Evolutionary conservation across 345 rosid genomes (phyloP), one percentile per base, ranked within the genome.

Genomic region (Acer negundo): DNA sequence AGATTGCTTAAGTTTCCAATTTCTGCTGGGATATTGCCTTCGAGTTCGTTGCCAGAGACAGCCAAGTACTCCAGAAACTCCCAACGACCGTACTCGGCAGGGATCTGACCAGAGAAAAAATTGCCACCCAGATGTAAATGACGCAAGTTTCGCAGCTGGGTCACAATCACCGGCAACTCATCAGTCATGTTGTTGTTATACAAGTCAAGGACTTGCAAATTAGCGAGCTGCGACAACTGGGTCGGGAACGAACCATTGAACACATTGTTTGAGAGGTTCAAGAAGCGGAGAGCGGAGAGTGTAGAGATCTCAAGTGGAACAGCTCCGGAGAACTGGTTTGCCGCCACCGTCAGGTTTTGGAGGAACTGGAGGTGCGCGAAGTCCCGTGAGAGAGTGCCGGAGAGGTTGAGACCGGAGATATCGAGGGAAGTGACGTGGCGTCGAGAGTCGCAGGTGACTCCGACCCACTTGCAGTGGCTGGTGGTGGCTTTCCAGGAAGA

Each of bases 111-210:
- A 46, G 75, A 11, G 82, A 93, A 95, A 67, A 80, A 95, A 92
- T 92, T 95, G 0, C 98, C 98, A 2, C 99, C 98, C 59, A 93
- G 92, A 70, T 95, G 98, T 4, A 95, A 82, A 73, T 93, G 96
- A 0, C 88, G 91, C 76, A 95, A 90, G 78, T 83, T 89, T 17
- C 91, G 84, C 69, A 94, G 80, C 47, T 87, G 87, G 17, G 92
- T 82, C 75, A 89, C 97, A 75, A 90, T 81, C 24, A 88, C 38
- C 17, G 97, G 99, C 17, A 96, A 81, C 59, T 79, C 85, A 3
- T 95, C 97, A 26, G 97, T 91, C 84, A 96, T 71, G 73, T 96
- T 96, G 86, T 96, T 96, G 85, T 96, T 96, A 79, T 96, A 96
- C 46, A 96, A 82, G 85, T 94, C 99, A 23, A 96, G 93, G 20